These are phyloP conservation scores for Globisporangium ultimum DNA, from an alignment of 352 stramenopile genomes.

Conservation along the genomic window DNA sequence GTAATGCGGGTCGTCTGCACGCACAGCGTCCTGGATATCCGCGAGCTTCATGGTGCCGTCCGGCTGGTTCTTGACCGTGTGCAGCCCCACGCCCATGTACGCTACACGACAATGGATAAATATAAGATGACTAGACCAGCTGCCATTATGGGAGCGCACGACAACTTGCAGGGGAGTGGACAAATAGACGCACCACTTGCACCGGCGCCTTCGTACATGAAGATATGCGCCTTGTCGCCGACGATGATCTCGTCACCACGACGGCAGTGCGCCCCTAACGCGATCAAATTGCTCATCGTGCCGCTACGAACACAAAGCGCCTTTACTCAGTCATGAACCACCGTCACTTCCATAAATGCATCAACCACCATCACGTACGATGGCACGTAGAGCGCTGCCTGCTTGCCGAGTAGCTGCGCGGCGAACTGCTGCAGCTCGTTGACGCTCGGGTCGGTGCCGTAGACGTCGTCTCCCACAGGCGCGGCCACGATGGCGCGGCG, in stretches of 20 bases:
- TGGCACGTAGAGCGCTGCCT: constrained; percentile 94
- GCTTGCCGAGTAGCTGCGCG: constrained; percentile 93
- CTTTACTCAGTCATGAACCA: neutral
- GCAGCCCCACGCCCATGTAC: constrained; percentile 89
- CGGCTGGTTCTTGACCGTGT: constrained; percentile 78
- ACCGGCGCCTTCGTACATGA: constrained; percentile 94
- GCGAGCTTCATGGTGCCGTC: constrained; percentile 86
- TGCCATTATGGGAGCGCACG: too few relatives aligned
- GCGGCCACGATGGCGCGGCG: constrained; percentile 84
- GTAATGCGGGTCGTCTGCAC: constrained; percentile 74
- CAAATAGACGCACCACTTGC: constrained; percentile 49
- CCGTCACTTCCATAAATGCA: neutral
- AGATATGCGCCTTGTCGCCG: constrained; percentile 94
- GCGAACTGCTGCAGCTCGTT: constrained; percentile 89
- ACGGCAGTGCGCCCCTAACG: constrained; percentile 92
- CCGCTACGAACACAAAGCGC: constrained; percentile 40
- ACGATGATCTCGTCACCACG: constrained; percentile 94
- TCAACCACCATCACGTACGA: constrained; percentile 52
- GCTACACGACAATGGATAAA: constrained; percentile 26
- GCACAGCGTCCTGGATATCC: constrained; percentile 77
- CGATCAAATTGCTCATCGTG: constrained; percentile 98
- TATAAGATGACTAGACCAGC: neutral
- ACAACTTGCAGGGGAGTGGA: too few relatives aligned
- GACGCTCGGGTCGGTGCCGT: constrained; percentile 91
- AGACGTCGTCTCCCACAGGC: constrained; percentile 75